These are phyloP conservation scores for Yamagishiella unicocca DNA, from an alignment of 139 green algal species.

Conservation along the genomic window DNA sequence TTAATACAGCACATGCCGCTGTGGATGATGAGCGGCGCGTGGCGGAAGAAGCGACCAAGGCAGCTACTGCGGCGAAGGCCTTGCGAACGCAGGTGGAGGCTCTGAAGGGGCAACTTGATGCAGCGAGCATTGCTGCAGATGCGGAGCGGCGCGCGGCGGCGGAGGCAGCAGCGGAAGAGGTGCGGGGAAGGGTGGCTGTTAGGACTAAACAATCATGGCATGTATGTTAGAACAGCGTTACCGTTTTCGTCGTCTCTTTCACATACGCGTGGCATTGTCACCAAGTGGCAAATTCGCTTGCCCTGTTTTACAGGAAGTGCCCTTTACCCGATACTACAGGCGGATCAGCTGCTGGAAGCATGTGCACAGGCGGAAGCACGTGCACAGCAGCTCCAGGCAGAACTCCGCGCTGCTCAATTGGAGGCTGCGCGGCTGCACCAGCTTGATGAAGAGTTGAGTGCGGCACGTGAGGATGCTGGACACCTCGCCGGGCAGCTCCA, in stretches of 20 bases:
- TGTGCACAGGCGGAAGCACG: slow-evolving; percentile 17
- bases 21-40: no score
- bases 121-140: not conserved
- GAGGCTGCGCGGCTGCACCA: not conserved
- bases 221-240: no score
- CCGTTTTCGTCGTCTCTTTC: no score
- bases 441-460: not conserved
- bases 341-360: not conserved
- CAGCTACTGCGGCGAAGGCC: not conserved
- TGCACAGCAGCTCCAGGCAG: not conserved
- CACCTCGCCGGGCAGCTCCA: not conserved
- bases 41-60: not conserved
- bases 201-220: no score
- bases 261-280: no score
- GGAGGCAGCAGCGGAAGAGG: not conserved
- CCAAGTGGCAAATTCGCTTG: no score
- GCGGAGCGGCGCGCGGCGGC: not conserved
- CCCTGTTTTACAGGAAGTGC: no score
- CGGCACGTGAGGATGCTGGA: not conserved
- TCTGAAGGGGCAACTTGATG: not conserved
- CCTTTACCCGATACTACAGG: no score
- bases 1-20: no score
- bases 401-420: not conserved
- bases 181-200: not conserved
- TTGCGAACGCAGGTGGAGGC: not conserved